Evolutionary conservation across 768 basidiomycete species (phyloP), one percentile per base, ranked within the genome.

Genomic region (Leccinum boreale): DNA sequence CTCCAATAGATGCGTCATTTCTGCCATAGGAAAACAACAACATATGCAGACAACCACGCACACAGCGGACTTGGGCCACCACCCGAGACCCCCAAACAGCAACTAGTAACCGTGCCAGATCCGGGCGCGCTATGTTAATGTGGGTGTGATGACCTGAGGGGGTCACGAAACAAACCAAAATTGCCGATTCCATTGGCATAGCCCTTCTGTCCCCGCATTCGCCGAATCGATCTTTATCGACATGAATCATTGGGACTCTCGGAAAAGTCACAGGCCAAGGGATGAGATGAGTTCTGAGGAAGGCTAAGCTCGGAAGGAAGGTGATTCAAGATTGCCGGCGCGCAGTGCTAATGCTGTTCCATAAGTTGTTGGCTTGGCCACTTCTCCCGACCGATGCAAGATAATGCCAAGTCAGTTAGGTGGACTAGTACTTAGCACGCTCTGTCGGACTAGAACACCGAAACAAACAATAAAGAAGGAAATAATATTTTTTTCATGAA

Each of bases 1-100:
- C n/a, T 44, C 42, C 42, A 44, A 44, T 19, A 19, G 39, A 10
- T 69, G 69, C 65, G 69, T 69, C 65, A 64, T 70, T 71, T 70
- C 49, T 62, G 69, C 69, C 70, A 71, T 70, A 71, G 45, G 70
- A 58, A 59, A 39, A 23, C n/a, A 44, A 42, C 1, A 9, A 44
- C 19, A 44, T 44, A 19, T 31, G 31, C 1, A 31, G 17, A 39
- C 39, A 39, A 42, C 39, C 42, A 44, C 11, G 10, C 19, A 19
- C 39, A 42, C 9, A n/a, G n/a, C 39, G n/a, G 39, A 39, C 31
- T 33, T 33, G 12, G 4, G 11, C 31, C 31, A 11, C 36, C 8
- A 28, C 26, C 26, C 2, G 17, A n/a, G 36, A 15, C 15, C 36
- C 36, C 36, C 36, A 39, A 39, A 39, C 17, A 39, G 39, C 8